Conservation (phyloP, 2,329 filamentous ascomycete species). For the Podosphaera leucotricha region DNA sequence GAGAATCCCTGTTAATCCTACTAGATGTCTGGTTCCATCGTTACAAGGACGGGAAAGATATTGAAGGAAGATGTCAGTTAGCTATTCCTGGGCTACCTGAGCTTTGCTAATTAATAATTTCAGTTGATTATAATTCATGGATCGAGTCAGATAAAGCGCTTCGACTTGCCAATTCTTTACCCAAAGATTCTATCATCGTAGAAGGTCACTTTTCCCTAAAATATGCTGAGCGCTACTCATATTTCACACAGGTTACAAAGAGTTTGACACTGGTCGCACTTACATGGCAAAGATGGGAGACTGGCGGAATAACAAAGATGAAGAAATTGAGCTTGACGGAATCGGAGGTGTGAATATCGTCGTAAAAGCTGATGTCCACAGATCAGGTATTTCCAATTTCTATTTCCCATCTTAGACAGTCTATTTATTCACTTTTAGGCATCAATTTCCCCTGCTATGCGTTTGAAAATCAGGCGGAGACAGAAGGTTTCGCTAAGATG, state of each 20-base stretch:
- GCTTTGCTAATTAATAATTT: conserved; percentile 4
- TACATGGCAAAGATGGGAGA: conserved; percentile 86
- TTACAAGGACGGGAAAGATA: conserved; percentile 52
- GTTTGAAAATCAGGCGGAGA: conserved; percentile 97
- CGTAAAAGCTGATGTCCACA: conserved; percentile 92
- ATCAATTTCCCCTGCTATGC: conserved; percentile 95
- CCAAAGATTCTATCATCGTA: conserved; percentile 67
- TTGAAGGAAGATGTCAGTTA: conserved; percentile 73
- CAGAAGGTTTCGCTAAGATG: conserved; percentile 97
- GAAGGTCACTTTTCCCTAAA: conserved; percentile 35
- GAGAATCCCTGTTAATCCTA: conserved; percentile 10
- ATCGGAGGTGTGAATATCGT: conserved; percentile 94
- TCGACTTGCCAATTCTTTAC: conserved; percentile 37
- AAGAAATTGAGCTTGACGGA: conserved; percentile 79
- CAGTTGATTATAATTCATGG: conserved; percentile 98
- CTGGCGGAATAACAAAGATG: conserved; percentile 76
- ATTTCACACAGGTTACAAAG: conserved; percentile 47
- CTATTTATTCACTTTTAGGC: conserved; percentile 24
- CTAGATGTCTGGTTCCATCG: conserved; percentile 93
- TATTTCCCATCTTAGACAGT: background rate
- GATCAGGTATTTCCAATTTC: conserved; percentile 41
- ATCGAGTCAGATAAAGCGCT: conserved; percentile 72
- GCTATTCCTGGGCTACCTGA: conserved; percentile 8
- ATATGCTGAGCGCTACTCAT: conserved; percentile 1
- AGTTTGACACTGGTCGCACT: conserved; percentile 72